Conservation (phyloP, 1,284 basidiomycete genomes). For the Erythrobasidium hasegawianum region DNA sequence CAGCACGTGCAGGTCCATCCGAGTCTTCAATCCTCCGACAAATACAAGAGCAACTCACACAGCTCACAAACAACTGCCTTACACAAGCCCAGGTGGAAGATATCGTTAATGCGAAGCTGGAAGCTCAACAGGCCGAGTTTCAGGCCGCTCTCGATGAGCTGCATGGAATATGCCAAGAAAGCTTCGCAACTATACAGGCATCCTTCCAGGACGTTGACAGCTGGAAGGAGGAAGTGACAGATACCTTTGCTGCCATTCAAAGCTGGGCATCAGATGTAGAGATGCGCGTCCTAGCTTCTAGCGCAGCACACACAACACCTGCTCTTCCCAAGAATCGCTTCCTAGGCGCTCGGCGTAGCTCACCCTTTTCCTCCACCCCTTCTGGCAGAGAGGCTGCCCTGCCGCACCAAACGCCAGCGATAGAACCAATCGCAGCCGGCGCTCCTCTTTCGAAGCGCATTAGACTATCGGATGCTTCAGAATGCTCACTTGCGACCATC, state of each 20-base stretch:
- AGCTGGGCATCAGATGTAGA: constrained; percentile 23
- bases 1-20: not conserved
- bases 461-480: constrained; percentile 21
- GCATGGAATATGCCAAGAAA: constrained; percentile 13
- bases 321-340: not conserved
- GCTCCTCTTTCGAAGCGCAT: not conserved
- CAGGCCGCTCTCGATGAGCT: constrained; percentile 9
- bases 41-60: not conserved
- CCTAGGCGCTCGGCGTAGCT: too few relatives aligned
- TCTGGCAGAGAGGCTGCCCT: not conserved
- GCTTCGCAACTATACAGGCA: constrained; percentile 21
- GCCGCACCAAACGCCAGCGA: constrained; percentile 16
- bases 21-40: not conserved
- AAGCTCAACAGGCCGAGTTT: constrained; percentile 15
- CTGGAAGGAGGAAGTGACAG: constrained; percentile 23
- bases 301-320: not conserved
- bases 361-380: too few relatives aligned
- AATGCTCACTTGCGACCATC: constrained; percentile 20
- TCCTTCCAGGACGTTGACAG: constrained; percentile 23
- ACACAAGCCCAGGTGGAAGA: constrained; percentile 14
- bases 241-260: constrained; percentile 19
- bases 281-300: not conserved
- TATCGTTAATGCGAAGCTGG: constrained; percentile 17
- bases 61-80: not conserved
- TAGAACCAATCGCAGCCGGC: not conserved